Evolutionary conservation across 495 filamentous ascomycete species (phyloP), one percentile per base, ranked within the genome.

Genomic region (Penicillium atrosanguineum): DNA sequence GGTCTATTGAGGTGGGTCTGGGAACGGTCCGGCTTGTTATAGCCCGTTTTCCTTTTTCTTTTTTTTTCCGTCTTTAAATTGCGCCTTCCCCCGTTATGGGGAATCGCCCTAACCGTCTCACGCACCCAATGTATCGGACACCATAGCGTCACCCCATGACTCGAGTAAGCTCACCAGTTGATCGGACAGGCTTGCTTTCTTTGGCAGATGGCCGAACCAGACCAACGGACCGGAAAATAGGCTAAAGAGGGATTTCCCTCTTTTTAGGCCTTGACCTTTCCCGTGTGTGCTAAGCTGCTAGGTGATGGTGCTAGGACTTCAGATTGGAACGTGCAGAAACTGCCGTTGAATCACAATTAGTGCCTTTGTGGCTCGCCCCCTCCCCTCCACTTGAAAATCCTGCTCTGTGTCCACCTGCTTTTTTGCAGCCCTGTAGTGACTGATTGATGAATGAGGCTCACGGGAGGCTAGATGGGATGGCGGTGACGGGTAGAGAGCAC

Each of bases 21-120:
- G 52, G 43, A 66, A 63, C 63, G 63, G 63, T 59, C 62, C 62
- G 56, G 52, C 48, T 39, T 57, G 59, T 26, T 44, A 55, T 49
- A 38, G 44, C 45, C 58, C 61, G 29, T 52, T 62, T 52, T 50
- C 4, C 16, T 7, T 52, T 48, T 40, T n/a, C 28, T 11, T 48
- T 57, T 34, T 37, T 42, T 42, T n/a, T n/a, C n/a, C n/a, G n/a
- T n/a, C 44, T 12, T 44, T 18, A 21, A 23, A 40, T 19, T 25
- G 48, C 19, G 18, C 18, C 18, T 21, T 7, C 36, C 23, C 39
- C 44, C 34, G 46, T 41, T 16, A 18, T 44, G 26, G 36, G 46
- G 34, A 21, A 36, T 50, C 45, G 34, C 43, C 44, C 21, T 44
- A 37, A 49, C 19, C 25, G 19, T 51, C 43, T 46, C 34, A n/a